Evolutionary conservation across 805 yeast species (phyloP), one percentile per base, ranked within the genome.

Genomic region (Tetrapisispora nanseiensis): DNA sequence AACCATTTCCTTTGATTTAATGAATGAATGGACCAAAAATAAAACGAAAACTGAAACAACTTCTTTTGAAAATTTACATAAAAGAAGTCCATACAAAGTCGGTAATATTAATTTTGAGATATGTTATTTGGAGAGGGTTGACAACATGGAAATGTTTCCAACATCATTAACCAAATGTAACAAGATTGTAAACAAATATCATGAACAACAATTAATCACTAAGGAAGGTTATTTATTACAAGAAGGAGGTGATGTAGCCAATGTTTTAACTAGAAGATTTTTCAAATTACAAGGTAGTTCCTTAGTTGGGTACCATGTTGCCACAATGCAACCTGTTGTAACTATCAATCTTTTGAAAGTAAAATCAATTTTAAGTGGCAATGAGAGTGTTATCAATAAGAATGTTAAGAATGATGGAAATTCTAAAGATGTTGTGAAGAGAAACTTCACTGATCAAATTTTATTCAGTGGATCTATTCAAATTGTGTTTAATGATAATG

Each of bases 201-300:
- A 54, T 15, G 56, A 55, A 27, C 71, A 68, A 41, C 54, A 65
- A 48, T 37, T 49, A 6, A 51, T 67, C 16, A 42, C 39, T 2
- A 65, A 66, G 53, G 81, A 82, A 56, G 97, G 97, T 0, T 80
- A 68, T 54, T 65, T 90, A 65, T 76, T 78, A 52, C 97, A 89
- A 63, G 86, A 82, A 55, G 97, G 97, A 16, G 97, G 97, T 9
- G 97, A 89, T 64, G 75, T 92, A 51, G 74, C 71, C 13, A 66
- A 70, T 23, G 38, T 54, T 26, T 76, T 89, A 78, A 36, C 45
- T 4, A 75, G 82, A 49, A 71, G 97, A 44, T 85, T 63, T 63
- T 86, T 81, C 66, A 79, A 74, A 49, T 67, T 89, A n/a, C 67
- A 73, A 36, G 95, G 90, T 0, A 72, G 78, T 8, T 75, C 78